Conservation (phyloP, 306 rosid species). For the Dryas octopetala region DNA sequence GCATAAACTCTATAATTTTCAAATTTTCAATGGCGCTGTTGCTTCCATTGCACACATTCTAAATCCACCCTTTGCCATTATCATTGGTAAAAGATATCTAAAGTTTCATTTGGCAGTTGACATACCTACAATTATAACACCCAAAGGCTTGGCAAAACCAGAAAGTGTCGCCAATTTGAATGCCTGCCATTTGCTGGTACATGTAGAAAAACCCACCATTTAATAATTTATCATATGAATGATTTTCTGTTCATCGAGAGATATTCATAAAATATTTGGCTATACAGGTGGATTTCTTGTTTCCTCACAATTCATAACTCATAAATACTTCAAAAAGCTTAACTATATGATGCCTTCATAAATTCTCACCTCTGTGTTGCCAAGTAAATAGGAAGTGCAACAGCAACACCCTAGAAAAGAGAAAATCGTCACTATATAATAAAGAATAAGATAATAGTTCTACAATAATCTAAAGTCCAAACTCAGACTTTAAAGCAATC, state of each 20-base stretch:
- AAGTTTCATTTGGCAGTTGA: conserved; percentile 3
- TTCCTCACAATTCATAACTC: background rate
- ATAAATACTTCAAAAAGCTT: background rate
- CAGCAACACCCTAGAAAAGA: conserved; percentile 76
- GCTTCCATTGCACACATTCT: background rate
- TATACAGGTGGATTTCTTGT: background rate
- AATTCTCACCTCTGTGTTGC: conserved; percentile 83
- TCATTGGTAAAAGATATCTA: background rate
- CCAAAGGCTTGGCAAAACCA: conserved; percentile 94
- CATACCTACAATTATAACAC: conserved; percentile 90
- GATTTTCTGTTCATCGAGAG: too few relatives aligned
- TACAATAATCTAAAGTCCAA: background rate
- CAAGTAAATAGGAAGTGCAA: conserved; percentile 94
- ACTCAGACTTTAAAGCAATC: background rate
- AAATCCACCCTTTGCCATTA: background rate
- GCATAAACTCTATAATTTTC: background rate
- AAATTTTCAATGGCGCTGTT: background rate
- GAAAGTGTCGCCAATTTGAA: conserved; percentile 96
- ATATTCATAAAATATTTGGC: conserved; percentile 11
- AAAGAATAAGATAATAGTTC: background rate
- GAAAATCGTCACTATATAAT: conserved; percentile 3
- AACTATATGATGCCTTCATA: conserved; percentile 1
- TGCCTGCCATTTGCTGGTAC: conserved; percentile 93
- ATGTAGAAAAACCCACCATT: conserved; percentile 19
- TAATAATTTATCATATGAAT: conserved; percentile 12